Evolutionary conservation across 768 basidiomycete genomes (phyloP), one percentile per base, ranked within the genome.

Genomic region (Podaxis sp.): DNA sequence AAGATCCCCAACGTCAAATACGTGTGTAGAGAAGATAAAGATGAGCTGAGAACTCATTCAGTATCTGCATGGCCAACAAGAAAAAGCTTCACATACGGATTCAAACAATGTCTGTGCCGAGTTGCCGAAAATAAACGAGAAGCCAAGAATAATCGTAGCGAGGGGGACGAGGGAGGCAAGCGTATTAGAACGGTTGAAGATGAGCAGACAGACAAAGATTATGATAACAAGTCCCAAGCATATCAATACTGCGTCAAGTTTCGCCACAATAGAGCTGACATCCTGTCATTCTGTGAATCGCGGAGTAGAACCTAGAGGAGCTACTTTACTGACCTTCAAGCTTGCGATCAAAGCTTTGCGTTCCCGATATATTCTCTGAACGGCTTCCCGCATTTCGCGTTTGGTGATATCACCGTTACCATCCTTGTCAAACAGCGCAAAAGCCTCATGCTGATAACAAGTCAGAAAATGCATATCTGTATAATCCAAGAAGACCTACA

Each of bases 121-220:
- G 72, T 91, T 85, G 2, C 91, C 91, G 64, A 93, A 93, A 63
- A 93, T 85, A 76, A 93, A 93, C 12, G 89, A 91, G 70, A 93
- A 91, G 3, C 91, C 91, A 50, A 93, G 83, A 63, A 92, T 84
- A 65, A 92, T 84, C 1, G 91, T 90, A 2, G 90, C 90, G 40
- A 93, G 79, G 9, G 90, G 91, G 12, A 92, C 89, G 37, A 93
- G 80, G 0, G 90, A 91, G 9, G 84, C 78, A 29, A 93, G 66
- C 0, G 90, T 89, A 63, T 90, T 78, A 38, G 73, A 75, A 17
- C 79, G 80, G 66, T 89, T 87, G 80, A 93, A 91, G 66, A 93
- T 89, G 63, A 93, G 83, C 62, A 93, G 74, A 68, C 82, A 89
- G 49, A 88, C 75, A 69, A 93, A 93, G 50, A 87, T 74, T 60